Evolutionary conservation across 441 rosid species (phyloP).

Genomic region (Bruguiera hainesii): DNA sequence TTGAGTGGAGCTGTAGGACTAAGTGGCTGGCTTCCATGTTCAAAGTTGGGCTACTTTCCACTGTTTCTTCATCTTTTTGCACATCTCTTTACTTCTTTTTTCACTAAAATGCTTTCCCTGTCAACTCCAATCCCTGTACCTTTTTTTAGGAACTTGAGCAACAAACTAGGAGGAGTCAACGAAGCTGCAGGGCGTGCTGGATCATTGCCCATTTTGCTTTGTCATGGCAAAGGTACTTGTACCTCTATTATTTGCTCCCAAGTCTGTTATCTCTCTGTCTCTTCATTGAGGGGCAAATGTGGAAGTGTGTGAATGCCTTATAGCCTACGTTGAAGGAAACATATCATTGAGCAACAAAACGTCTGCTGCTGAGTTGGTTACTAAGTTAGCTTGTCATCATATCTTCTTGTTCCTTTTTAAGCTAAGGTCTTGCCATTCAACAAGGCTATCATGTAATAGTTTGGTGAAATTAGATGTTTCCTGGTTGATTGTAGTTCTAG

Average conservation of each 20-base stretch:
- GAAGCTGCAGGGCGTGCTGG: slow-evolving; percentile 59
- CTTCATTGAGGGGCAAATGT: not conserved
- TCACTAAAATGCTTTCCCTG: not conserved
- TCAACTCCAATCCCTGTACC: slow-evolving; percentile 4
- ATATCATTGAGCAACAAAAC: slow-evolving; percentile 1
- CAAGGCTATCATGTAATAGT: not conserved
- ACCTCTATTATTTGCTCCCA: slow-evolving; percentile 14
- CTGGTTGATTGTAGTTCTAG: slow-evolving; percentile 4
- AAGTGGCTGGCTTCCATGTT: slow-evolving; percentile 98
- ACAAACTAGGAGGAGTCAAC: slow-evolving; percentile 48
- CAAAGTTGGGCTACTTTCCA: slow-evolving; percentile 55
- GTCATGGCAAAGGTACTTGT: slow-evolving; percentile 78
- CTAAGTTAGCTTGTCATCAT: no score
- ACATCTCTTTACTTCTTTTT: slow-evolving; percentile 7
- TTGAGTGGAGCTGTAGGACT: slow-evolving; percentile 75
- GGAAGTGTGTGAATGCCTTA: slow-evolving; percentile 6
- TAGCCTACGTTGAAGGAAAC: not conserved
- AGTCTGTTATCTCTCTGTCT: not conserved
- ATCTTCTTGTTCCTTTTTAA: not conserved
- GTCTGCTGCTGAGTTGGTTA: slow-evolving; percentile 1
- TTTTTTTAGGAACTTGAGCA: slow-evolving; percentile 51
- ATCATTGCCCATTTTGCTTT: slow-evolving; percentile 74
- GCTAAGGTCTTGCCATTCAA: not conserved
- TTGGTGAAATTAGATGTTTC: not conserved
- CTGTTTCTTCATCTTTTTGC: slow-evolving; percentile 9